phyloP scores from a whole-genome alignment of 139 green algal species.

The Tetradesmus obliquus region DNA sequence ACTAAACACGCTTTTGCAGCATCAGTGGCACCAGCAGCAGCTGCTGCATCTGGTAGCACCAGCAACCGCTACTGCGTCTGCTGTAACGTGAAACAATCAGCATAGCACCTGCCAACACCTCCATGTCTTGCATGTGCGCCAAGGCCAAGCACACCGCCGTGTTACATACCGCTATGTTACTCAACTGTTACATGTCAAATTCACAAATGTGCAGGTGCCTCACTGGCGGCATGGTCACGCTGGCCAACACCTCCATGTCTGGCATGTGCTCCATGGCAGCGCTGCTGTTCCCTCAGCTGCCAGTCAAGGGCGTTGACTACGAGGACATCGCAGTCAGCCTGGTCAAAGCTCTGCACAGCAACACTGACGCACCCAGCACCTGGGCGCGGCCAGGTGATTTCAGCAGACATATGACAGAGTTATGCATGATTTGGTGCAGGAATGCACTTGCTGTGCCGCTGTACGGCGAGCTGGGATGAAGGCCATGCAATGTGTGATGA shows the following conservation, averaged over 20 bases:
- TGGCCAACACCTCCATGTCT: constrained; percentile 12
- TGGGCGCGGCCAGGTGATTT: constrained; percentile 13
- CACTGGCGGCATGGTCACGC: constrained; percentile 9
- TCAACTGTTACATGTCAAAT: neutral
- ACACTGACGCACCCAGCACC: neutral
- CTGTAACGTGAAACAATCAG: too few species aligned
- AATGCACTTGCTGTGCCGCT: too few species aligned
- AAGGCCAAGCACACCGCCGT: neutral
- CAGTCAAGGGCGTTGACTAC: constrained; percentile 20
- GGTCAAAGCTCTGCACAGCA: constrained; percentile 1
- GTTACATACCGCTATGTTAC: neutral
- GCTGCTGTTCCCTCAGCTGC: constrained; percentile 11
- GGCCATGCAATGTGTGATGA: too few species aligned
- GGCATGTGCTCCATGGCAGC: constrained; percentile 16
- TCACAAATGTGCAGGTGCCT: neutral
- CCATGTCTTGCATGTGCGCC: neutral
- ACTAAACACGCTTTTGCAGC: neutral
- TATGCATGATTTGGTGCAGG: too few species aligned
- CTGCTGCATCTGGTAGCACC: neutral
- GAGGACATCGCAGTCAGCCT: constrained; percentile 32
- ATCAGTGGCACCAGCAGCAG: neutral
- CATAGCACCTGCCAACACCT: neutral
- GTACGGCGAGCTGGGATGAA: too few species aligned
- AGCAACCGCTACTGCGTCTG: neutral
- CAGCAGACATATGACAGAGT: too few species aligned